Evolutionary conservation across 106 monocot species (phyloP).

Genomic region (Platanthera guangdongensis): DNA sequence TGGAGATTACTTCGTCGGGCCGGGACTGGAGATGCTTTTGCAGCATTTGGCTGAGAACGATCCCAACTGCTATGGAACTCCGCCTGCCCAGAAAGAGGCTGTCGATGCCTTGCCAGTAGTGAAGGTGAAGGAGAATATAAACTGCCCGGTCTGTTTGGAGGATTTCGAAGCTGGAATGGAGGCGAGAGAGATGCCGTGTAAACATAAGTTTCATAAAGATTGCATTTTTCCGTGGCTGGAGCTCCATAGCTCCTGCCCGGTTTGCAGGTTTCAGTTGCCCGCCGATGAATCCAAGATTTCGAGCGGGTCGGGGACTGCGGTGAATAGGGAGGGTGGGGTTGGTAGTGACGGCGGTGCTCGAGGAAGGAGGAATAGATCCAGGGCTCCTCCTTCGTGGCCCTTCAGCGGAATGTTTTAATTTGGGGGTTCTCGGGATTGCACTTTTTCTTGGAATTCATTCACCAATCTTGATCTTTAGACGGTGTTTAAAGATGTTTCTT

Average conservation of each 20-base stretch:
- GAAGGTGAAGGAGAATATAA: constrained; percentile 14
- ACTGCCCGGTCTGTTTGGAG: constrained; percentile 44
- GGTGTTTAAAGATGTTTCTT: constrained; percentile 12
- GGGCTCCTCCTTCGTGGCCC: constrained; percentile 20
- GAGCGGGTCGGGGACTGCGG: neutral
- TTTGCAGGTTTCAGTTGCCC: constrained; percentile 41
- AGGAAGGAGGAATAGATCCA: constrained; percentile 2
- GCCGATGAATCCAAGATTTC: constrained; percentile 23
- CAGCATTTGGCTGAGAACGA: constrained; percentile 33
- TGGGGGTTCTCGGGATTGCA: neutral
- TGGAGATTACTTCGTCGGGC: constrained; percentile 27
- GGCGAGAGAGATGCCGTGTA: constrained; percentile 46
- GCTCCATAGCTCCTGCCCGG: constrained; percentile 49
- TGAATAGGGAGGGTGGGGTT: neutral
- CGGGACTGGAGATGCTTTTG: constrained; percentile 33
- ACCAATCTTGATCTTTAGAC: constrained; percentile 8
- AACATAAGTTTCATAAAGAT: constrained; percentile 31
- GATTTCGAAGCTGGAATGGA: constrained; percentile 29
- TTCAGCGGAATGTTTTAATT: constrained; percentile 24
- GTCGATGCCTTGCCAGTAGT: constrained; percentile 35
- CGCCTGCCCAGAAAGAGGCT: constrained; percentile 38
- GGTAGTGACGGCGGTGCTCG: neutral
- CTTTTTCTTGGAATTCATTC: constrained; percentile 5
- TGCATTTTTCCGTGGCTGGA: constrained; percentile 52
- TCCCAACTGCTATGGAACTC: constrained; percentile 27